These are phyloP conservation scores for Ramalina intermedia DNA, from an alignment of 495 filamentous ascomycete genomes.

Conservation along the genomic window DNA sequence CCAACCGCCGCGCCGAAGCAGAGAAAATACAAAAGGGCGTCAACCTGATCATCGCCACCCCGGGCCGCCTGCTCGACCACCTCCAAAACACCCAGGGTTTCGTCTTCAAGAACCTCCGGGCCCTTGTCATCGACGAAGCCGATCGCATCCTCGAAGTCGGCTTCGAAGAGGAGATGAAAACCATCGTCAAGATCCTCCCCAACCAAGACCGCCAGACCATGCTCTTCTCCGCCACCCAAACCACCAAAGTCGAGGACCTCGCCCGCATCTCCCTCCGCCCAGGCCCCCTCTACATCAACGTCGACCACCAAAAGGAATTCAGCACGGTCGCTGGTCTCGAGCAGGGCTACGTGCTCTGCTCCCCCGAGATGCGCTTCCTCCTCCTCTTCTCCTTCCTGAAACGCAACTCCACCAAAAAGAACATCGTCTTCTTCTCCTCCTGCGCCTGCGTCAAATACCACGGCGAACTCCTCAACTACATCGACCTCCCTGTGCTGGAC, in stretches of 20 bases:
- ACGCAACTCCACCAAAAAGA: slow-evolving; percentile 80
- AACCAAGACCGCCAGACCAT: slow-evolving; percentile 83
- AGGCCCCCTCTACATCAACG: slow-evolving; percentile 91
- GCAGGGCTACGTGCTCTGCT: slow-evolving; percentile 88
- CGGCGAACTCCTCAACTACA: slow-evolving; percentile 83
- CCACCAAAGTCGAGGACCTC: slow-evolving; percentile 94
- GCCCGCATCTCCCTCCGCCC: slow-evolving; percentile 84
- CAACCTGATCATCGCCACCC: slow-evolving; percentile 87
- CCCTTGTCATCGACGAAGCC: slow-evolving; percentile 78
- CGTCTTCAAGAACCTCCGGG: slow-evolving; percentile 82
- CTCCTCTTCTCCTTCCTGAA: slow-evolving; percentile 94
- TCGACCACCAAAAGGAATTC: slow-evolving; percentile 63
- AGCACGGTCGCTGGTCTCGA: slow-evolving; percentile 85
- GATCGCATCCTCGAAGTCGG: slow-evolving; percentile 85
- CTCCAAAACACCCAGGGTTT: slow-evolving; percentile 87
- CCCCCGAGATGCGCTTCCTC: slow-evolving; percentile 84
- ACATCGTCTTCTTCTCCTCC: slow-evolving; percentile 92
- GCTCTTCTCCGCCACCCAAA: slow-evolving; percentile 96
- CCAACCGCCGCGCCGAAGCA: slow-evolving; percentile 79
- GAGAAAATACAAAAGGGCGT: slow-evolving; percentile 91
- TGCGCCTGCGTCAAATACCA: slow-evolving; percentile 71
- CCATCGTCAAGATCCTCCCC: slow-evolving; percentile 91
- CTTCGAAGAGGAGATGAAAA: slow-evolving; percentile 83
- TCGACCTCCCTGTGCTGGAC: slow-evolving; percentile 83
- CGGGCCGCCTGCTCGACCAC: slow-evolving; percentile 85